These are phyloP conservation scores for Fusarium xyrophilum DNA, from an alignment of 2,329 filamentous ascomycete genomes.

Conservation along the genomic window DNA sequence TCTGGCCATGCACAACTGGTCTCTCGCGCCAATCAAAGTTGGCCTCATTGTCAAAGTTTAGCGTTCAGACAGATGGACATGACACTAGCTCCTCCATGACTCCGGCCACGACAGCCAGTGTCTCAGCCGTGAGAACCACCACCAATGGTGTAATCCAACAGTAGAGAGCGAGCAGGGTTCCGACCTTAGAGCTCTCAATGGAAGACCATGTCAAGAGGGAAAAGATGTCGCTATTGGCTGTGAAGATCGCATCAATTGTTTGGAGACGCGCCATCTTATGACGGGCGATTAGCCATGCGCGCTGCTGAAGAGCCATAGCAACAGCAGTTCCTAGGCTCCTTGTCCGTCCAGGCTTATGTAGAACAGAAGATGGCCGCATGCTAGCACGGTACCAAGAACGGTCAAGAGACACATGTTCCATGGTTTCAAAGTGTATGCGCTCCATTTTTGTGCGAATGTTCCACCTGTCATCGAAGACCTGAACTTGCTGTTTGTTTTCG, in stretches of 20 bases:
- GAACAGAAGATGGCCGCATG: constrained; percentile 7
- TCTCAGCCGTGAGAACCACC: neutral
- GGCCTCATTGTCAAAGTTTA: constrained; percentile 9
- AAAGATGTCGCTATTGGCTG: neutral
- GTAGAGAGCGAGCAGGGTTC: neutral
- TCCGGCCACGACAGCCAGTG: neutral
- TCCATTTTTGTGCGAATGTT: neutral
- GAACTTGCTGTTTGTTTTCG: neutral
- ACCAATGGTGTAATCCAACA: neutral
- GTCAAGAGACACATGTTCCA: constrained; percentile 13
- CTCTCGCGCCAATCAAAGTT: neutral
- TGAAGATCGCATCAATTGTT: constrained; percentile 12
- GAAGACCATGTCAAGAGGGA: neutral
- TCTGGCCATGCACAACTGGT: neutral
- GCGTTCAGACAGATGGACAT: neutral
- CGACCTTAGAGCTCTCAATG: neutral
- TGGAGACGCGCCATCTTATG: neutral
- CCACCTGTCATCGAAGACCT: too few relatives aligned
- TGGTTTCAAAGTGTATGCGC: neutral
- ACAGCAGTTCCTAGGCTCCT: neutral
- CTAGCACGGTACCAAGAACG: neutral
- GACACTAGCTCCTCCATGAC: neutral
- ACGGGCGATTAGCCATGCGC: neutral
- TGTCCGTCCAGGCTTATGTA: neutral
- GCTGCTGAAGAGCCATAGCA: neutral